Evolutionary conservation across 1,284 basidiomycete genomes (phyloP).

Genomic region (Microbotryomycetes sp.): DNA sequence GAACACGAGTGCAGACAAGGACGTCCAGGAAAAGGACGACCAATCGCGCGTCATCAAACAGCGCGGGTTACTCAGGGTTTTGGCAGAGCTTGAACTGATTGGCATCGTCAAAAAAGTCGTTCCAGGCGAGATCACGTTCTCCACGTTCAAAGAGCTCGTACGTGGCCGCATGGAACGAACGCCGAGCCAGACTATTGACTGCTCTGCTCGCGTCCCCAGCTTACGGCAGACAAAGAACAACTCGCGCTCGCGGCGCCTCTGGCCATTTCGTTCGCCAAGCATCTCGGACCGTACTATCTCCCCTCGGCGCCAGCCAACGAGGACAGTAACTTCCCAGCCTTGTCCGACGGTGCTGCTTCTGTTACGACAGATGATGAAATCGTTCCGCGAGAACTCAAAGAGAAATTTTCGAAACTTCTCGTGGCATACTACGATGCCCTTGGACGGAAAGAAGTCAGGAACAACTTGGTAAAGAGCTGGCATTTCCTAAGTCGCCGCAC

Average conservation of each 20-base stretch:
- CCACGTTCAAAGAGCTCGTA: slow-evolving; percentile 54
- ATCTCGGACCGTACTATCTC: slow-evolving; percentile 71
- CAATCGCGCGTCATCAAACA: slow-evolving; percentile 68
- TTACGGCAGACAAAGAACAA: slow-evolving; percentile 35
- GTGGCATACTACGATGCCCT: slow-evolving; percentile 88
- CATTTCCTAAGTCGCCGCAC: neutral
- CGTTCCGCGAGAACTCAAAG: slow-evolving; percentile 72
- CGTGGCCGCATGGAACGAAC: slow-evolving; percentile 34
- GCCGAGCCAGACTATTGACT: neutral
- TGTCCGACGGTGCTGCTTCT: slow-evolving; percentile 36
- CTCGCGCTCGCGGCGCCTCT: slow-evolving; percentile 34
- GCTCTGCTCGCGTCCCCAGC: slow-evolving; percentile 7
- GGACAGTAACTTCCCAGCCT: slow-evolving; percentile 59
- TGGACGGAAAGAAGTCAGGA: slow-evolving; percentile 79
- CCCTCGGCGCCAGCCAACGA: slow-evolving; percentile 76
- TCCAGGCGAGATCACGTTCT: slow-evolving; percentile 32
- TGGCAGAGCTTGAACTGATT: slow-evolving; percentile 81
- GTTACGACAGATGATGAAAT: slow-evolving; percentile 58
- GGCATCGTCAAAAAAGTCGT: slow-evolving; percentile 49
- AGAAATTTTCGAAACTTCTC: slow-evolving; percentile 85
- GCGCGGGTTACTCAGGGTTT: slow-evolving; percentile 73
- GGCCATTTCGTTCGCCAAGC: slow-evolving; percentile 50
- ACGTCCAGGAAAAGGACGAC: slow-evolving; percentile 93
- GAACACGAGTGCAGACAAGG: slow-evolving; percentile 50
- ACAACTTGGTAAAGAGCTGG: slow-evolving; percentile 65